Percentiles rank a stretch among this genome's conserved stretches.
Evolutionary conservation across 805 yeast species (phyloP).

Genomic region (Starmerella geochares): DNA sequence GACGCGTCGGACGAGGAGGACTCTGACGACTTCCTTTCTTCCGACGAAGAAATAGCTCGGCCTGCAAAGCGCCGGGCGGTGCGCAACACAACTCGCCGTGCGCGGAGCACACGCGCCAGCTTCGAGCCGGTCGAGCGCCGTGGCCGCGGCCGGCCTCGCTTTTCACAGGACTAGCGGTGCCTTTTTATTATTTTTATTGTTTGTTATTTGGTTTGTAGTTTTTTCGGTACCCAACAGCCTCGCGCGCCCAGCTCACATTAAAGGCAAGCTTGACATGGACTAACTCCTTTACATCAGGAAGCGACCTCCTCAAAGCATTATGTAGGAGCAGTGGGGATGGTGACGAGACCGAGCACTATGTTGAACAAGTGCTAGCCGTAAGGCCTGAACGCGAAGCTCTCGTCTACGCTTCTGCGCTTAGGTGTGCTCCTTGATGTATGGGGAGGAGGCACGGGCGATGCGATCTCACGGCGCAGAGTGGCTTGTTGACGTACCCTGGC

Average conservation of each 20-base stretch:
- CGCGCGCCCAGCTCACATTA: background rate
- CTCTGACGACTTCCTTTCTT: conserved; percentile 1
- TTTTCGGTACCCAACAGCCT: background rate
- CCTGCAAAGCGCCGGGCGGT: conserved; percentile 4
- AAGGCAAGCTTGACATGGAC: background rate
- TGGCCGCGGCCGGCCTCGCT: conserved; percentile 1
- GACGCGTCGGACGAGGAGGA: background rate
- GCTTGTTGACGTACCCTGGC: too few species aligned
- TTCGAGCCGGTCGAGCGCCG: conserved; percentile 8
- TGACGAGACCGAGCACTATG: too few species aligned
- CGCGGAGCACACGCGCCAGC: conserved; percentile 6
- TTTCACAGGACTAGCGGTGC: background rate
- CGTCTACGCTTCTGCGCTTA: conserved; percentile 4
- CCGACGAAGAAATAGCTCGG: conserved; percentile 6
- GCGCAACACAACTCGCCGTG: background rate
- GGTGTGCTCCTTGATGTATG: background rate
- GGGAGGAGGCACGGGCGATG: too few species aligned
- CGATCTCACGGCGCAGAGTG: too few species aligned
- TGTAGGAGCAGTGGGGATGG: too few species aligned
- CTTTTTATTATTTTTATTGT: background rate
- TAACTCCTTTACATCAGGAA: too few species aligned
- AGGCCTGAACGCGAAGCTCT: conserved; percentile 18
- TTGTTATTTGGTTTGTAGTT: background rate
- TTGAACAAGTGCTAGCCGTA: too few species aligned
- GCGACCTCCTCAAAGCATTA: too few species aligned